These are phyloP conservation scores for Picea engelmannii DNA, from an alignment of 83 land plant species.

Conservation along the genomic window DNA sequence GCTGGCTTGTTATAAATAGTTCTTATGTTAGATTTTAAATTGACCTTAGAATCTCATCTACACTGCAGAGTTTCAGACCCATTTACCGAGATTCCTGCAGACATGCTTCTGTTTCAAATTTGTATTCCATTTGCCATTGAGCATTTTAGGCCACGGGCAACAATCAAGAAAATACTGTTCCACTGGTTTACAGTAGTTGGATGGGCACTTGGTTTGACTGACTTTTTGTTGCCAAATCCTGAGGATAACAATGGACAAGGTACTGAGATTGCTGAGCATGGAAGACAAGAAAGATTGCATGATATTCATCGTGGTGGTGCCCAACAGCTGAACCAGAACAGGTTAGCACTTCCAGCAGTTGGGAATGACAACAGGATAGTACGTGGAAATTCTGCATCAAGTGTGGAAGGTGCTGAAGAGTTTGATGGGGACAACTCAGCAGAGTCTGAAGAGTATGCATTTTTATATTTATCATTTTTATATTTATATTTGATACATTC, in stretches of 20 bases:
- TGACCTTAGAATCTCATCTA: background rate
- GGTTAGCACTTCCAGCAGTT: conserved; percentile 17
- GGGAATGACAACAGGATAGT: conserved; percentile 19
- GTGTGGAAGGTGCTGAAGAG: conserved; percentile 26
- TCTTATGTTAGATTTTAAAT: background rate
- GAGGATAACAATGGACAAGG: conserved; percentile 25
- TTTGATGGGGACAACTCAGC: conserved; percentile 58
- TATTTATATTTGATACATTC: background rate
- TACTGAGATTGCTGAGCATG: conserved; percentile 49
- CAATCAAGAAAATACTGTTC: conserved; percentile 71
- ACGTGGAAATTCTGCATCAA: conserved; percentile 4
- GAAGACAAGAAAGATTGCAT: conserved; percentile 34
- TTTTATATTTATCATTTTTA: too few species aligned
- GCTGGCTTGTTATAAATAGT: background rate
- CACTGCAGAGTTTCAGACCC: conserved; percentile 84
- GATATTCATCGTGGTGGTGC: conserved; percentile 31
- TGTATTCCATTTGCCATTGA: conserved; percentile 93
- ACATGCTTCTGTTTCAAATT: conserved; percentile 88
- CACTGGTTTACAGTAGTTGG: conserved; percentile 88
- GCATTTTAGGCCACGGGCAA: conserved; percentile 82
- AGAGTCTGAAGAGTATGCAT: conserved; percentile 77
- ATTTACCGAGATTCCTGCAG: conserved; percentile 94
- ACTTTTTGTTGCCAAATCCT: conserved; percentile 68
- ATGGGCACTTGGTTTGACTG: conserved; percentile 85
- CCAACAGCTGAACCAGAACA: conserved; percentile 27